Percentiles rank a stretch among this genome's conserved stretches.
Conservation (phyloP, 768 basidiomycete species). For the Mycena chlorophos region DNA sequence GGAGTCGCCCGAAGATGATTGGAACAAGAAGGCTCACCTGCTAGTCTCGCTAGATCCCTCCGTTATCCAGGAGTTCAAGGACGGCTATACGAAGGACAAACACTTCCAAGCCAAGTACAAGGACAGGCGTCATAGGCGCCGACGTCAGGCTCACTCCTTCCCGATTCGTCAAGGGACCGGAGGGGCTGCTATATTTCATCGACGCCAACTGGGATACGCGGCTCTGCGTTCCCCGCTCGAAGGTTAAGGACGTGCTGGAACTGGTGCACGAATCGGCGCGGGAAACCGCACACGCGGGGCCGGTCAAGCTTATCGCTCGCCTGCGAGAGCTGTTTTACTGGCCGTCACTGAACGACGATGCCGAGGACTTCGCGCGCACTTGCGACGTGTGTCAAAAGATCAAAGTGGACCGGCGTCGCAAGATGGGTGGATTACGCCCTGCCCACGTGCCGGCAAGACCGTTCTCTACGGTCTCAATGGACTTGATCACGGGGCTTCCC, state of each 20-base stretch:
- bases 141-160: constrained; percentile 1
- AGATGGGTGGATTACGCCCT: constrained; percentile 4
- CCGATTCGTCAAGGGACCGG: not conserved
- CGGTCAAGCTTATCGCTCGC: not conserved
- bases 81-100: no score
- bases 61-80: no score
- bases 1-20: not conserved
- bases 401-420: constrained; percentile 2
- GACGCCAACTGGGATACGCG: constrained; percentile 7
- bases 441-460: constrained; percentile 1
- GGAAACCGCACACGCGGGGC: constrained; percentile 2
- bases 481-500: constrained; percentile 6
- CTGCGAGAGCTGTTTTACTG: constrained; percentile 5
- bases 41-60: no score
- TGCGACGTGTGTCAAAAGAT: constrained; percentile 9
- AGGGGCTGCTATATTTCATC: constrained; percentile 13
- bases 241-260: constrained; percentile 10
- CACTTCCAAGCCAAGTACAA: no score
- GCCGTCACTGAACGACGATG: not conserved
- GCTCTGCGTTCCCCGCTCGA: constrained; percentile 17
- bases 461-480: constrained; percentile 6
- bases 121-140: not conserved
- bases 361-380: not conserved
- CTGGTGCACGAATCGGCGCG: constrained; percentile 6
- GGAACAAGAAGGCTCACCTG: not conserved